These are phyloP conservation scores for Quercus wislizeni DNA, from an alignment of 306 rosid species.

Conservation along the genomic window DNA sequence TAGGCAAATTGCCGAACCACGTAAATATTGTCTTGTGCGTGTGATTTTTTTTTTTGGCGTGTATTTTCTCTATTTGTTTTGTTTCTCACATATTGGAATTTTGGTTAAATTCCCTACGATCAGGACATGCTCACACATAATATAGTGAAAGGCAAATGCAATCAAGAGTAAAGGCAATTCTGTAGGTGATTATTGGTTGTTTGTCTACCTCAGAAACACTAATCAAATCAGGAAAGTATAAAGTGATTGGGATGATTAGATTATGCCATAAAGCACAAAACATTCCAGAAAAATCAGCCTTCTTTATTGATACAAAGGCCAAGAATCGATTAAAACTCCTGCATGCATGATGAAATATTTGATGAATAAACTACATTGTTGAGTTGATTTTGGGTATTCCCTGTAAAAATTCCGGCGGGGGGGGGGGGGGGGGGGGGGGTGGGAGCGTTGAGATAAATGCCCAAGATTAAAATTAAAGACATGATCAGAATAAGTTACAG, in stretches of 20 bases:
- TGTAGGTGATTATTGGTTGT: neutral
- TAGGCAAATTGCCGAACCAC: too few species aligned
- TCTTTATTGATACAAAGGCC: neutral
- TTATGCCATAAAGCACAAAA: neutral
- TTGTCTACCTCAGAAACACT: neutral
- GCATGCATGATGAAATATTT: too few species aligned
- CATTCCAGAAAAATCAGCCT: neutral
- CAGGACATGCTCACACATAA: neutral
- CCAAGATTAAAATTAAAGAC: too few species aligned
- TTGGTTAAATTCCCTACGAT: too few species aligned
- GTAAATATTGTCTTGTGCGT: too few species aligned
- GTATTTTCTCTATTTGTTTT: too few species aligned
- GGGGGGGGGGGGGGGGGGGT: too few species aligned
- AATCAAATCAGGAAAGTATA: neutral
- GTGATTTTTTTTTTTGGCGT: too few species aligned
- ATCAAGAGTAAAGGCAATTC: neutral
- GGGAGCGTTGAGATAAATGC: too few species aligned
- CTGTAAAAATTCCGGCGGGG: too few species aligned
- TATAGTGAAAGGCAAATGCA: neutral
- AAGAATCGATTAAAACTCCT: neutral
- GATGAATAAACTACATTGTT: too few species aligned
- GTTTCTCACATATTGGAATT: too few species aligned
- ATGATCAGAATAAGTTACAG: conserved; percentile 7
- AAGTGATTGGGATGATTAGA: neutral
- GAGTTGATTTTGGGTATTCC: neutral